Conservation (phyloP, 2,329 filamentous ascomycete species). For the Ophiocordyceps camponoti-saundersi region DNA sequence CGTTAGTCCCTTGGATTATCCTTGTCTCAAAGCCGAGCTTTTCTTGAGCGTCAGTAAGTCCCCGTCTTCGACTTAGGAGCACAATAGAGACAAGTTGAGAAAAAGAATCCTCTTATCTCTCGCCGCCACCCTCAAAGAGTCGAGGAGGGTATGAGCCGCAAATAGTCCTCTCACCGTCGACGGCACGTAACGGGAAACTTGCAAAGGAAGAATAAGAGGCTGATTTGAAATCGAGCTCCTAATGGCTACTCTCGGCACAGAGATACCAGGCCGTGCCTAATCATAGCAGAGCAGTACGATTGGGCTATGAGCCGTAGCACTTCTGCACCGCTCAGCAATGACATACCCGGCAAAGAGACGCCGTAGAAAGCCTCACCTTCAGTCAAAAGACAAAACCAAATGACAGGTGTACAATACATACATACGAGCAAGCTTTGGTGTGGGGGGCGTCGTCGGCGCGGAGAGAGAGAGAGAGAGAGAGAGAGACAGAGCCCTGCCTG, state of each 20-base stretch:
- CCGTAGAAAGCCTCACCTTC: not conserved
- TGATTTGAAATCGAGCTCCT: not conserved
- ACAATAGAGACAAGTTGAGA: no score
- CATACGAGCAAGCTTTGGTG: not conserved
- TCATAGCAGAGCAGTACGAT: not conserved
- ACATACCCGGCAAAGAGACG: no score
- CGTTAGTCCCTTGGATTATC: no score
- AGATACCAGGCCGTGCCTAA: not conserved
- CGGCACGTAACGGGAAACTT: not conserved
- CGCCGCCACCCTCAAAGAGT: not conserved
- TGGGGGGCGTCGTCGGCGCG: not conserved
- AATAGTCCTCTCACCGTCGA: not conserved
- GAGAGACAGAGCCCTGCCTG: constrained; percentile 2
- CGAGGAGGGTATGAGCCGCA: constrained; percentile 1
- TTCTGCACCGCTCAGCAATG: no score
- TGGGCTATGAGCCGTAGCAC: not conserved
- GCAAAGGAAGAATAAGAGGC: not conserved
- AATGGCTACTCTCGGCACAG: constrained; percentile 2
- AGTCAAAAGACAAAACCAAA: no score
- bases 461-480: constrained; percentile 1
- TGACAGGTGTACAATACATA: no score
- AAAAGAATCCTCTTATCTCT: not conserved
- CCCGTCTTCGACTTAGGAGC: no score
- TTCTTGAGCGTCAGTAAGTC: no score
- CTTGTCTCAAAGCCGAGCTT: no score